Percentiles rank a stretch among this genome's conserved stretches.
phyloP scores from a whole-genome alignment of 2,329 filamentous ascomycete genomes.

The Penicillium occitanis region DNA sequence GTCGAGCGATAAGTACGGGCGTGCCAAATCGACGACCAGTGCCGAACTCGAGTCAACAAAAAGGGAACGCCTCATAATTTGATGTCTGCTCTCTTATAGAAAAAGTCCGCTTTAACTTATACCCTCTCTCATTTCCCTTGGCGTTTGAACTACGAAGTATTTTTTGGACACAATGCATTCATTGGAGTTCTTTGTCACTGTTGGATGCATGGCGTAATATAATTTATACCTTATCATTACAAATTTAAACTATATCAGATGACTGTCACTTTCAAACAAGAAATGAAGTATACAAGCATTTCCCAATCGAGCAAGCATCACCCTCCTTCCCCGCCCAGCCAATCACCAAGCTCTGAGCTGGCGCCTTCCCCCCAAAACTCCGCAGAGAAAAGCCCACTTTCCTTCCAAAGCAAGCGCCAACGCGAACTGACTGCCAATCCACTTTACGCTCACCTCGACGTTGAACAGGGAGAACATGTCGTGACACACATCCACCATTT shows the following conservation, averaged over 20 bases:
- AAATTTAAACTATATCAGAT: not conserved
- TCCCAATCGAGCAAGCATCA: conserved; percentile 4
- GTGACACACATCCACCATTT: not conserved
- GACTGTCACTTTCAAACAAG: not conserved
- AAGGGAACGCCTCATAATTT: conserved; percentile 3
- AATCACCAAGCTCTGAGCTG: conserved; percentile 3
- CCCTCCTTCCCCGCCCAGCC: not conserved
- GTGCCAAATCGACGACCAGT: conserved; percentile 42
- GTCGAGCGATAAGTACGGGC: conserved; percentile 37
- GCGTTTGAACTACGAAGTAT: not conserved
- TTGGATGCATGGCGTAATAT: not conserved
- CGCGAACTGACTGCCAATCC: not conserved
- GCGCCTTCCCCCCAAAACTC: not conserved
- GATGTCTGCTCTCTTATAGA: not conserved
- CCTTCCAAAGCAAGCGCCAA: not conserved
- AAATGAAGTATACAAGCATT: not conserved
- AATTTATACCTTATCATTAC: not conserved
- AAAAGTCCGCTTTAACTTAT: conserved; percentile 3
- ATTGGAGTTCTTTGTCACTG: not conserved
- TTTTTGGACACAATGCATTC: conserved; percentile 3
- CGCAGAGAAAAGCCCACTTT: conserved; percentile 5
- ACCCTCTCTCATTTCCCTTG: not conserved
- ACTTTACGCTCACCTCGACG: not conserved
- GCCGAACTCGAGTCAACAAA: conserved; percentile 25
- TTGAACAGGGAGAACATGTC: not conserved